Evolutionary conservation across 1,284 basidiomycete genomes (phyloP).

Genomic region (Puccinia hordei): DNA sequence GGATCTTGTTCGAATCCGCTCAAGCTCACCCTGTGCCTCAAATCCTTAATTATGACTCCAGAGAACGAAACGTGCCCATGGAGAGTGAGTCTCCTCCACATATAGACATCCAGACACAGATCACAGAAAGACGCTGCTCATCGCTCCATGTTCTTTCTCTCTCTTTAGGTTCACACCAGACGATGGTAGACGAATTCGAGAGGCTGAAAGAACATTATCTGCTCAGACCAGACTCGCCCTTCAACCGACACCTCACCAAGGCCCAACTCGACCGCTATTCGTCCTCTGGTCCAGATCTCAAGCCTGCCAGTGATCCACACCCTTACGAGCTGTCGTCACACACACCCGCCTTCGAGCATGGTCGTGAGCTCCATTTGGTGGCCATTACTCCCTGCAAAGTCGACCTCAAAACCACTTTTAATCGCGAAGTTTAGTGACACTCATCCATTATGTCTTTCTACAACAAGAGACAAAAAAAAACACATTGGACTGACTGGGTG

Average conservation of each 20-base stretch:
- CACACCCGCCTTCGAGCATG: not conserved
- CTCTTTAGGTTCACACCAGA: no score
- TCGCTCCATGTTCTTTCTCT: no score
- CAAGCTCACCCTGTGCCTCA: not conserved
- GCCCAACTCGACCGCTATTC: no score
- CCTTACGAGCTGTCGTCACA: no score
- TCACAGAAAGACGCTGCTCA: no score
- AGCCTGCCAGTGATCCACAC: no score
- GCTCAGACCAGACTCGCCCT: not conserved
- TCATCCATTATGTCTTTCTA: no score
- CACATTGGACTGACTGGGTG: no score
- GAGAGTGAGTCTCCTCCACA: conserved; percentile 44
- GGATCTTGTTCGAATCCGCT: not conserved
- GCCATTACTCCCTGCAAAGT: not conserved
- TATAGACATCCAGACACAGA: no score
- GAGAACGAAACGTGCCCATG: conserved; percentile 5
- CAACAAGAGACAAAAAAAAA: no score
- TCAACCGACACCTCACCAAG: not conserved
- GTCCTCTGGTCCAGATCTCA: no score
- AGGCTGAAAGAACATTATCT: not conserved
- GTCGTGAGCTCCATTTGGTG: not conserved
- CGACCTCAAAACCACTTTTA: conserved; percentile 8
- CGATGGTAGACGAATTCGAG: no score
- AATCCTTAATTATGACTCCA: conserved; percentile 12
- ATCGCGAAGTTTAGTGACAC: conserved; percentile 1